Base-by-base conservation (phyloP, 306 rosid species). In the Dryas drummondii region DNA sequence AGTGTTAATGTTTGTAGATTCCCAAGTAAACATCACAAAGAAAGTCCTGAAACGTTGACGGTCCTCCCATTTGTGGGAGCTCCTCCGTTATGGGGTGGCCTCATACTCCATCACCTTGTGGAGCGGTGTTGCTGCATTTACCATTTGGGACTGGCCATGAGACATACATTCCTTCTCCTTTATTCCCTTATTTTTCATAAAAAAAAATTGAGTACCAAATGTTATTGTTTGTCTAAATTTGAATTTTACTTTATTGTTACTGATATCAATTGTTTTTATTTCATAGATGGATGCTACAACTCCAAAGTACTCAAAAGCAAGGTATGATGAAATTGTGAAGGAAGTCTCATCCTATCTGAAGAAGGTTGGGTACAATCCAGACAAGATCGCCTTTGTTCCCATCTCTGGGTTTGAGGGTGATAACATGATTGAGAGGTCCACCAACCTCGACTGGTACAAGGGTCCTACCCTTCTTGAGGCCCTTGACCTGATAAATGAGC, bases 391-490 rank as follows among this genome's bases (percentile, higher is more conserved):
- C 1, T 93, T 93, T 66, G 94, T 90, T 47, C 98, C 98, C 52
- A 93, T 93, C 84, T 93, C 98, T 74, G 98, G 98, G 0, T 92
- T 92, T 77, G 97, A 92, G 80, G 97, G 97, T 42, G 96, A 92
- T 66, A 93, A 93, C 85, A 90, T 93, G 98, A 93, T 93, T 58
- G 94, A 93, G 86, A 84, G 96, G 80, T 90, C 96, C 10, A 90
- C 90, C 42, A 93, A 93, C 85, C 97, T 93, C 12, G 98, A 93
- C 81, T 93, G 98, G 98, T 93, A 93, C 87, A 93, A 93, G 93
- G 98, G 98, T 6, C 98, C 98, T 22, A 93, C 97, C 55, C 94
- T 93, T 69, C 97, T 93, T 19, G 97, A 90, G 59, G 96, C 98
- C 27, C 98, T 93, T 51, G 98, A 93, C 82, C 16, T 66, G 79